Percentiles rank a stretch among this genome's conserved stretches.
Evolutionary conservation across 805 yeast species (phyloP).

Genomic region (Barnettozyma wickerhamii): DNA sequence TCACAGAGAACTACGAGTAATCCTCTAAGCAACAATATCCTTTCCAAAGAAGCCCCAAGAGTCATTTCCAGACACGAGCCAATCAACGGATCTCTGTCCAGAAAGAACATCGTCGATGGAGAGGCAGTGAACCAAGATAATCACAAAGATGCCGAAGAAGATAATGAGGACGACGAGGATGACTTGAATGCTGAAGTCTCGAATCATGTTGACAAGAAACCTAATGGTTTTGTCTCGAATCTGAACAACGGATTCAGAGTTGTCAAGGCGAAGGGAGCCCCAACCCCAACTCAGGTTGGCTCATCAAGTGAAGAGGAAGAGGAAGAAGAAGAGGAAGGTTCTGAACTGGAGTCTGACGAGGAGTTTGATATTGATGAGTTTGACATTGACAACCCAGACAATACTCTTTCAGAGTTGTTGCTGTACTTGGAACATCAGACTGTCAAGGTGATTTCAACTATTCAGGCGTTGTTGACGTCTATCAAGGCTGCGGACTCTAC

Average conservation of each 20-base stretch:
- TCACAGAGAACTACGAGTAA: too few relatives aligned
- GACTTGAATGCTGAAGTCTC: not conserved
- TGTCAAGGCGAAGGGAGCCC: not conserved
- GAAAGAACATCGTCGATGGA: too few relatives aligned
- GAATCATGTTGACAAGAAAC: not conserved
- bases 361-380: slow-evolving; percentile 70
- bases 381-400: slow-evolving; percentile 83
- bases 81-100: too few relatives aligned
- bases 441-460: slow-evolving; percentile 83
- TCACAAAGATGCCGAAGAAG: not conserved
- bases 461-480: slow-evolving; percentile 73
- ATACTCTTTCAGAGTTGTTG: slow-evolving; percentile 78
- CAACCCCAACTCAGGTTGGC: not conserved
- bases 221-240: not conserved
- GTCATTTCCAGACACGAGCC: too few relatives aligned
- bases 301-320: not conserved
- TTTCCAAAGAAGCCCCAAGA: too few relatives aligned
- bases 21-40: too few relatives aligned
- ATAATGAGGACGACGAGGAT: not conserved
- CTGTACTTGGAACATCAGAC: slow-evolving; percentile 91
- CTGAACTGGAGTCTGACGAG: slow-evolving; percentile 10
- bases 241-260: not conserved
- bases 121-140: too few relatives aligned
- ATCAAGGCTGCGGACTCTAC: slow-evolving; percentile 76
- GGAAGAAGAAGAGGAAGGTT: slow-evolving; percentile 6